phyloP scores from a whole-genome alignment of 1,284 basidiomycete genomes.

The Anthracocystis setariae region DNA sequence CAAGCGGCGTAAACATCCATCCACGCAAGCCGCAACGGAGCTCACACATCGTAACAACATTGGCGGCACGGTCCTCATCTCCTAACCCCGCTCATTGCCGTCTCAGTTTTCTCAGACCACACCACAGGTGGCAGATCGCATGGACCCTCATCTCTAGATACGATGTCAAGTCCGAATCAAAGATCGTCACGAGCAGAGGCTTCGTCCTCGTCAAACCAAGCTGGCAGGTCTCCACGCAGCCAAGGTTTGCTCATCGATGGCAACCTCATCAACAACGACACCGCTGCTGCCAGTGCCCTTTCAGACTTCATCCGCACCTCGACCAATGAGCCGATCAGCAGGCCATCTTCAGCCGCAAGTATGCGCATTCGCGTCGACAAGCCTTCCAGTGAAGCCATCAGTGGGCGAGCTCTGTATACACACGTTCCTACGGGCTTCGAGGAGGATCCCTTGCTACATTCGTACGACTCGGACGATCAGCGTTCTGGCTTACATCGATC shows the following conservation, averaged over 20 bases:
- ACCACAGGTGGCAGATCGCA: too few relatives aligned
- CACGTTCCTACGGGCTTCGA: conserved; percentile 59
- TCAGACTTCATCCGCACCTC: conserved; percentile 37
- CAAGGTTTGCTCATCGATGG: conserved; percentile 34
- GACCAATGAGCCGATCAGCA: conserved; percentile 42
- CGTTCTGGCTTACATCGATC: not conserved
- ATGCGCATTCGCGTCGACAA: conserved; percentile 63
- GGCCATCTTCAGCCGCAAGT: conserved; percentile 53
- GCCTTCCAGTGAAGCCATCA: conserved; percentile 44
- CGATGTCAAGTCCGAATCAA: conserved; percentile 10
- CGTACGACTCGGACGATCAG: conserved; percentile 23
- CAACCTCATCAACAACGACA: conserved; percentile 38
- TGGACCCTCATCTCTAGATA: not conserved
- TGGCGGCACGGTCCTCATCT: not conserved
- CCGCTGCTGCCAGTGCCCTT: conserved; percentile 31
- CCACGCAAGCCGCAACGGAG: not conserved
- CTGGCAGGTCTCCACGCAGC: conserved; percentile 20
- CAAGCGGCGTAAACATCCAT: not conserved
- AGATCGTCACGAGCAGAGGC: conserved; percentile 28
- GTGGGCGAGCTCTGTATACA: conserved; percentile 53
- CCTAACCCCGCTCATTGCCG: not conserved
- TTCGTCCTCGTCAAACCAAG: conserved; percentile 17
- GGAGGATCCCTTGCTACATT: conserved; percentile 45
- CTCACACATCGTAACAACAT: not conserved
- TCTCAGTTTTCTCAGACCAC: not conserved